phyloP scores from a whole-genome alignment of 2,329 filamentous ascomycete species.

The Seiridium unicorne region DNA sequence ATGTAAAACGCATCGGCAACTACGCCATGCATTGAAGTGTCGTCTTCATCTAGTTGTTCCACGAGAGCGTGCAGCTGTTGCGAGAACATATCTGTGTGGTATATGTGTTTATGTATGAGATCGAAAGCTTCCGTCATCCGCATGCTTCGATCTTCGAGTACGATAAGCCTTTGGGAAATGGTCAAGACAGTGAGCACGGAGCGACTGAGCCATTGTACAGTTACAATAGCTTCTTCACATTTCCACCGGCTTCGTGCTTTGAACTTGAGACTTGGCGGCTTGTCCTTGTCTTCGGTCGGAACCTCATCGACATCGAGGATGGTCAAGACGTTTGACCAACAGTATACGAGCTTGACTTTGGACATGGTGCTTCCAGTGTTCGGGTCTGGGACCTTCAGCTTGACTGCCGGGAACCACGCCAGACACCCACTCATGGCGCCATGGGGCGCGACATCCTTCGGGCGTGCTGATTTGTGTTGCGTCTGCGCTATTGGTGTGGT shows the following conservation, averaged over 20 bases:
- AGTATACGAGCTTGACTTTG: constrained; percentile 89
- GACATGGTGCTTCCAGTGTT: constrained; percentile 68
- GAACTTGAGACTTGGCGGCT: constrained; percentile 77
- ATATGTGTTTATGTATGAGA: constrained; percentile 86
- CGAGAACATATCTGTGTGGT: constrained; percentile 87
- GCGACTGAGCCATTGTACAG: constrained; percentile 93
- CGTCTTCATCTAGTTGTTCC: constrained; percentile 84
- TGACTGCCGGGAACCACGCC: constrained; percentile 96
- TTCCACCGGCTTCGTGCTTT: constrained; percentile 84
- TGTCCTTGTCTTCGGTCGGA: constrained; percentile 67
- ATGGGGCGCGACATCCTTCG: constrained; percentile 87
- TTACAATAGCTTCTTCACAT: constrained; percentile 91
- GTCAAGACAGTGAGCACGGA: constrained; percentile 91
- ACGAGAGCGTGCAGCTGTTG: constrained; percentile 80
- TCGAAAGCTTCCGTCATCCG: constrained; percentile 95
- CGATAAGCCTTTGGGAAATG: constrained; percentile 88
- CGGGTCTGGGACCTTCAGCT: constrained; percentile 73
- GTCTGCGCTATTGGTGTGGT: constrained; percentile 96
- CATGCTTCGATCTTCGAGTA: constrained; percentile 86
- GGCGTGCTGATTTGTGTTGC: constrained; percentile 87
- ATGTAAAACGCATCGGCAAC: constrained; percentile 97
- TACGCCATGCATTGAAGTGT: constrained; percentile 88
- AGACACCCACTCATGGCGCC: constrained; percentile 90
- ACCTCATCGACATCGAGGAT: constrained; percentile 84
- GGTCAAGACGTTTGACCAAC: constrained; percentile 97